Percentiles rank a stretch among this genome's conserved stretches.
These are phyloP conservation scores for Fomitopsis schrenkii DNA, from an alignment of 1,284 basidiomycete genomes.

Conservation along the genomic window DNA sequence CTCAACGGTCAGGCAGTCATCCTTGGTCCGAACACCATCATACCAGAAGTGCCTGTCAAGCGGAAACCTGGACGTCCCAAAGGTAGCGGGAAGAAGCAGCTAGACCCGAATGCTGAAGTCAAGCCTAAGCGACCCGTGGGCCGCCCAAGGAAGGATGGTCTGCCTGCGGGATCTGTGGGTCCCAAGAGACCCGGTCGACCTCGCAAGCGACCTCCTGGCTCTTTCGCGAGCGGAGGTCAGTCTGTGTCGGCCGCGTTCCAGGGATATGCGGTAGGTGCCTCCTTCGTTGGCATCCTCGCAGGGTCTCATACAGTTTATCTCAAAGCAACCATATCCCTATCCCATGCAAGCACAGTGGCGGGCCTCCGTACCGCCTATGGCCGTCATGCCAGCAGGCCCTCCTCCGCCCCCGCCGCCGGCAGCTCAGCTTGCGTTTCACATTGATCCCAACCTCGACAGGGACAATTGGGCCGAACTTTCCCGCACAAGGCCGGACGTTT, in stretches of 20 bases:
- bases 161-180: slow-evolving; percentile 50
- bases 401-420: slow-evolving; percentile 24
- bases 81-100: slow-evolving; percentile 49
- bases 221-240: slow-evolving; percentile 25
- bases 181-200: slow-evolving; percentile 31
- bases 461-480: slow-evolving; percentile 62
- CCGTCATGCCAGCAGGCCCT: slow-evolving; percentile 15
- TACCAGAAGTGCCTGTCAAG: slow-evolving; percentile 29
- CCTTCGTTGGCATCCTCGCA: not conserved
- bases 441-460: slow-evolving; percentile 48
- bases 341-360: slow-evolving; percentile 17
- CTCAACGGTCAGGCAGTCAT: slow-evolving; percentile 8
- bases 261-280: slow-evolving; percentile 17
- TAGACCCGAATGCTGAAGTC: slow-evolving; percentile 34
- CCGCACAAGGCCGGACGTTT: slow-evolving; percentile 46
- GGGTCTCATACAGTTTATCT: not conserved
- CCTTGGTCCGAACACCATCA: slow-evolving; percentile 13
- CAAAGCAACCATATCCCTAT: not conserved
- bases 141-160: slow-evolving; percentile 51
- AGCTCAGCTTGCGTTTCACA: slow-evolving; percentile 27
- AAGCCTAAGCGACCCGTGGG: slow-evolving; percentile 53
- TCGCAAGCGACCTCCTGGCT: slow-evolving; percentile 37
- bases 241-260: slow-evolving; percentile 14
- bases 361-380: slow-evolving; percentile 31
- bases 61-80: slow-evolving; percentile 43